phyloP scores from a whole-genome alignment of 495 filamentous ascomycete genomes.

The Articulospora tetracladia region DNA sequence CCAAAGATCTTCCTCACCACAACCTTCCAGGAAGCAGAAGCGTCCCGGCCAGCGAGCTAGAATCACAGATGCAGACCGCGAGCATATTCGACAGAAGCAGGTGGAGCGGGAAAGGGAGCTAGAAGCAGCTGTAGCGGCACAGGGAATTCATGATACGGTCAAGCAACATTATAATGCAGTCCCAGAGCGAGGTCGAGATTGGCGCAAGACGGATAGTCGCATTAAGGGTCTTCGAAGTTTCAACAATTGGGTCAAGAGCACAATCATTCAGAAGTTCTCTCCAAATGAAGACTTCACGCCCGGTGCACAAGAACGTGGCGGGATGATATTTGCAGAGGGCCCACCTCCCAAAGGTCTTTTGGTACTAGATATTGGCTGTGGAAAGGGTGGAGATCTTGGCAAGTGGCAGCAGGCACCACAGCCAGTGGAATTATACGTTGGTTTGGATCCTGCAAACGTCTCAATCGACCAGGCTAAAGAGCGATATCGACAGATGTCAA shows the following conservation, averaged over 20 bases:
- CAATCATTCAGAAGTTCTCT: constrained; percentile 93
- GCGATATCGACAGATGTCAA: constrained; percentile 68
- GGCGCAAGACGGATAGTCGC: constrained; percentile 86
- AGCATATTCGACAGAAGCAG: constrained; percentile 62
- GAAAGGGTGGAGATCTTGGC: constrained; percentile 90
- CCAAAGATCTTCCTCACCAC: constrained; percentile 17
- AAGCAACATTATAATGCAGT: constrained; percentile 95
- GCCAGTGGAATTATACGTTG: constrained; percentile 82
- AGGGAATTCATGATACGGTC: constrained; percentile 78
- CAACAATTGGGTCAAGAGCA: constrained; percentile 99
- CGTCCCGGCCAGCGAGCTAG: constrained; percentile 80
- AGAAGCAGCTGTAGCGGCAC: constrained; percentile 33
- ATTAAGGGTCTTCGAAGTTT: constrained; percentile 93
- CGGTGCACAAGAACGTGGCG: constrained; percentile 50
- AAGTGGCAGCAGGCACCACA: constrained; percentile 95
- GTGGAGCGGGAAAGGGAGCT: constrained; percentile 60
- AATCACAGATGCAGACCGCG: constrained; percentile 64
- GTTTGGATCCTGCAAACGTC: constrained; percentile 86
- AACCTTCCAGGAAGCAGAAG: constrained; percentile 66
- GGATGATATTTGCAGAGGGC: constrained; percentile 30
- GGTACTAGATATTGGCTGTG: constrained; percentile 92
- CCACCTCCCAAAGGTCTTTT: constrained; percentile 51
- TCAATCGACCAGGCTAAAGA: constrained; percentile 86
- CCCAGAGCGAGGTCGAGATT: constrained; percentile 84
- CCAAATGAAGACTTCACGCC: constrained; percentile 69